Base-by-base conservation (phyloP, 805 yeast species). In the Cyberlindnera maclurae region DNA sequence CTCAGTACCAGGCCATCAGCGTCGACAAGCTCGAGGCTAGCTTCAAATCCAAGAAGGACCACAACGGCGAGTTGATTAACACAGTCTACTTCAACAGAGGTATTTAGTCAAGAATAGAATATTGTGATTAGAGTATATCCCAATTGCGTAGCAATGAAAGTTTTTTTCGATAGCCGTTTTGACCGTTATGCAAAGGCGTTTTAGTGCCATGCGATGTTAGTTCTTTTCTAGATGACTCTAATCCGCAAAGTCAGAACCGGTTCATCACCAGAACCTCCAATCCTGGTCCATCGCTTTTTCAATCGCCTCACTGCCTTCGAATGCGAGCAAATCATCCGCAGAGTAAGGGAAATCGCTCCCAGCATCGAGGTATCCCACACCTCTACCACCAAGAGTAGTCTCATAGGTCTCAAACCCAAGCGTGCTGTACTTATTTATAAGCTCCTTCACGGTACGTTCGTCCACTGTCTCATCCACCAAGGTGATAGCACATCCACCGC, bases 401-500 rank as follows among this genome's bases (percentile, higher is more conserved):
- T 78, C 80, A 54, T 77, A 88, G 10, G 87, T 77, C 54, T 82
- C 84, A 57, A 73, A 89, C 0, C 85, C 84, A 36, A 68, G 63
- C 0, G 51, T 44, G 2, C 55, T 56, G 35, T 73, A 69, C 40
- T 60, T 62, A 1, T 39, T 30, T 5, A 59, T 57, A 16, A 70
- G 68, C 4, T 61, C 55, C 10, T 64, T 58, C 27, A 69, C 49
- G 15, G 49, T 52, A 7, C 52, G 49, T 17, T 60, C 59, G 1
- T 54, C 51, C 7, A 73, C 56, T 13, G 54, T 54, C 4, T 55
- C 59, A 34, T 73, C 65, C 12, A 89, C 67, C 29, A 93, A 62
- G 0, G 97, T 93, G 40, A 93, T 82, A 10, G 97, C 95, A 67
- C 98, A 93, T 2, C 98, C 98, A 36, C 98, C 98, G 15, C 98